A percentile compares a stretch with the other conserved stretches of the same genome.
phyloP scores from a whole-genome alignment of 2,329 filamentous ascomycete species.

The Fusarium chaquense region DNA sequence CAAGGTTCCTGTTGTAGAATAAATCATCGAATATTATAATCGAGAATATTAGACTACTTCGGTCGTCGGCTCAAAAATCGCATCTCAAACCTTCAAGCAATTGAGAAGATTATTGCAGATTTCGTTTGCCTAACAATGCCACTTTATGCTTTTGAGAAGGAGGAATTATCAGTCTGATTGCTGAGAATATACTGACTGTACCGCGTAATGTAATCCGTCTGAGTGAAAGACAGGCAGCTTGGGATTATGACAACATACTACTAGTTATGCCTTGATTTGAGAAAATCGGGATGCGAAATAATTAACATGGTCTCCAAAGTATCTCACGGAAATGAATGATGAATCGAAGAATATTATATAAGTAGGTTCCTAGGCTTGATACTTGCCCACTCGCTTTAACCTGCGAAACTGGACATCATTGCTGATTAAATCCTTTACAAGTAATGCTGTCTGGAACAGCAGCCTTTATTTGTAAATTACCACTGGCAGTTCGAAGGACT shows the following conservation, averaged over 20 bases:
- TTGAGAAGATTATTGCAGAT: neutral
- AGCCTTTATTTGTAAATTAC: neutral
- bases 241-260: too few species aligned
- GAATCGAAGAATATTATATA: neutral
- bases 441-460: neutral
- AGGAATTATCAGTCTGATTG: neutral
- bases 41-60: neutral
- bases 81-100: too few species aligned
- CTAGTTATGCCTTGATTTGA: neutral
- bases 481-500: neutral
- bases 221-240: neutral
- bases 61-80: too few species aligned
- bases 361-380: neutral
- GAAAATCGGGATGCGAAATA: neutral
- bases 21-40: neutral
- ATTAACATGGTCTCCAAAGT: neutral
- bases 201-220: neutral
- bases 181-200: neutral
- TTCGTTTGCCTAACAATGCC: neutral
- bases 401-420: neutral
- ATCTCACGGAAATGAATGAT: neutral
- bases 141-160: neutral
- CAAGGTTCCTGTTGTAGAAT: neutral
- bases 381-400: neutral
- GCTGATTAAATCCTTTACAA: neutral